Evolutionary conservation across 2,329 filamentous ascomycete species (phyloP).

Genomic region (Periconia sp.): DNA sequence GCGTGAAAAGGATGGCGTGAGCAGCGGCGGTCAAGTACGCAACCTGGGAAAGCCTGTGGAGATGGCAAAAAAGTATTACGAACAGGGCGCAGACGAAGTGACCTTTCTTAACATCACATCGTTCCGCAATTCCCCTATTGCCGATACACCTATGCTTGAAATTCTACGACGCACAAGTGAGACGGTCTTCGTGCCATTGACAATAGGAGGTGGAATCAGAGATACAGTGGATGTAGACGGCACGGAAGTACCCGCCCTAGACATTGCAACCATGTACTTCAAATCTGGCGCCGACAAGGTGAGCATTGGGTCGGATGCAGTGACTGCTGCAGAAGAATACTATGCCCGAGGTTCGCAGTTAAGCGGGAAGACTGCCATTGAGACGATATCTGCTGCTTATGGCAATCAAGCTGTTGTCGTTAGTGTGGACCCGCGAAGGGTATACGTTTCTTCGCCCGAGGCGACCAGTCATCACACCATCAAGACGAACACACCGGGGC

Average conservation of each 20-base stretch:
- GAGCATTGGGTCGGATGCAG: conserved; percentile 92
- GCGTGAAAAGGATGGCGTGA: conserved; percentile 73
- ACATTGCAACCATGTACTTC: conserved; percentile 97
- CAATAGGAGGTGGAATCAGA: conserved; percentile 91
- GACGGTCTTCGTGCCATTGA: conserved; percentile 94
- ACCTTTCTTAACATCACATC: conserved; percentile 98
- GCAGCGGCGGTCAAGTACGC: conserved; percentile 66
- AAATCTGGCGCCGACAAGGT: conserved; percentile 96
- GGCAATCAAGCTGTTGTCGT: conserved; percentile 97
- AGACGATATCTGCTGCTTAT: conserved; percentile 91
- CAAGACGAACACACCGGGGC: conserved; percentile 68
- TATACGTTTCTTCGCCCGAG: conserved; percentile 73
- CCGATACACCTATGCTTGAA: conserved; percentile 94
- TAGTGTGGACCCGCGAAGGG: conserved; percentile 87
- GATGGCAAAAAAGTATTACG: conserved; percentile 90
- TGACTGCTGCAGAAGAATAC: conserved; percentile 89
- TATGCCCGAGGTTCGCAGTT: conserved; percentile 69
- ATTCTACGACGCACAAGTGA: conserved; percentile 82
- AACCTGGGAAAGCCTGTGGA: conserved; percentile 97
- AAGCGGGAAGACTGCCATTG: conserved; percentile 84
- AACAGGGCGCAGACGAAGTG: conserved; percentile 93
- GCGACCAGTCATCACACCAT: conserved; percentile 76
- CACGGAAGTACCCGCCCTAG: conserved; percentile 80
- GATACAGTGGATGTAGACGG: conserved; percentile 90
- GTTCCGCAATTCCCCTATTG: conserved; percentile 91